phyloP scores from a whole-genome alignment of 116 monocot species.

The Phalaenopsis hybrid region DNA sequence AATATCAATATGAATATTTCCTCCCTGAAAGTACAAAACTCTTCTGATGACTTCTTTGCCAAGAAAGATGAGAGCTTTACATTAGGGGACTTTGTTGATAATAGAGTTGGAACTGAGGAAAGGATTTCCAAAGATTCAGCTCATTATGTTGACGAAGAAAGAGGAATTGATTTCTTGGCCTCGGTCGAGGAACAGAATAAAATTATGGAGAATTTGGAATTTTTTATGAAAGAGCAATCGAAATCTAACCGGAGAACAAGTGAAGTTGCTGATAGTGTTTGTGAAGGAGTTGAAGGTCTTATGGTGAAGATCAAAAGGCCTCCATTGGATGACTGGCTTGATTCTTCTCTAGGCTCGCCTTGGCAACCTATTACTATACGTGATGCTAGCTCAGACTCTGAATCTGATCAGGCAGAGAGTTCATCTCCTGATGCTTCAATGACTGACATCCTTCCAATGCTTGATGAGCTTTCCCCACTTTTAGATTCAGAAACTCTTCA shows the following conservation, averaged over 20 bases:
- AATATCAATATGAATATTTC: constrained; percentile 23
- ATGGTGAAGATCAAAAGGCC: constrained; percentile 16
- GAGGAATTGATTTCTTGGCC: constrained; percentile 1
- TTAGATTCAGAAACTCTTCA: constrained; percentile 38
- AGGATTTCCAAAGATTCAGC: constrained; percentile 12
- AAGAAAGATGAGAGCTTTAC: constrained; percentile 25
- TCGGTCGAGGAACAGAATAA: constrained; percentile 22
- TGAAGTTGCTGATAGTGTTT: constrained; percentile 13
- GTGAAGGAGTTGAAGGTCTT: constrained; percentile 8
- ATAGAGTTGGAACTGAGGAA: constrained; percentile 12
- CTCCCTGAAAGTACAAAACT: constrained; percentile 15
- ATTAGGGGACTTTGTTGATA: constrained; percentile 16
- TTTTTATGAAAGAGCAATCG: constrained; percentile 10
- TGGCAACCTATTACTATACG: constrained; percentile 18
- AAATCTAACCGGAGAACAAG: constrained; percentile 11
- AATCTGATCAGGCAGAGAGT: constrained; percentile 55
- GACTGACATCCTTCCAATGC: constrained; percentile 71
- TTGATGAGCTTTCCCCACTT: constrained; percentile 83
- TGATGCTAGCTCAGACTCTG: constrained; percentile 25
- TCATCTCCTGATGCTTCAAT: constrained; percentile 80
- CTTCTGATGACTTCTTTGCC: constrained; percentile 15
- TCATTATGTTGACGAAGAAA: constrained; percentile 13
- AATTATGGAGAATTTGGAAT: constrained; percentile 12
- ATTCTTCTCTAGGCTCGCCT: constrained; percentile 27
- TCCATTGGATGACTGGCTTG: constrained; percentile 17